These are phyloP conservation scores for Nitzschia sp. DNA, from an alignment of 108 stramenopile species.

Conservation along the genomic window DNA sequence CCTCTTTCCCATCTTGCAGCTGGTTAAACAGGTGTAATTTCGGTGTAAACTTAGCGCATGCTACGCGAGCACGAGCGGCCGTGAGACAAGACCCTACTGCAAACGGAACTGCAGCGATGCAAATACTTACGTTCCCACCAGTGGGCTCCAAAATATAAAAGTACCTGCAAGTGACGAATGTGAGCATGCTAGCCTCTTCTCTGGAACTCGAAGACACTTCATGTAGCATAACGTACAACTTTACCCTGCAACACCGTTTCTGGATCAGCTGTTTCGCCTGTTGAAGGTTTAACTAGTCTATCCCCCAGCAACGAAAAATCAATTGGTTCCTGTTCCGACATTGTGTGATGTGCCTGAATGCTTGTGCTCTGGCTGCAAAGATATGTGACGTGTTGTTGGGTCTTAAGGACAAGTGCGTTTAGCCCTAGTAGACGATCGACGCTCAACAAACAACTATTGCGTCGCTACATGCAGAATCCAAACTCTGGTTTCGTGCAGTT, in stretches of 20 bases:
- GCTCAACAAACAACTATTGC: too few species aligned
- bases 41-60: conserved; percentile 70
- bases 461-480: too few species aligned
- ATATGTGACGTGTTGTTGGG: too few species aligned
- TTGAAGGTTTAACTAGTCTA: conserved; percentile 22
- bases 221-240: conserved; percentile 32
- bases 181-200: too few species aligned
- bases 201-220: too few species aligned
- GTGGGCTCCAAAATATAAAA: conserved; percentile 62
- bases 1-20: conserved; percentile 35
- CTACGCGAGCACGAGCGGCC: conserved; percentile 13
- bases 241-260: conserved; percentile 36
- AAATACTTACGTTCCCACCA: conserved; percentile 65
- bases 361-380: too few species aligned
- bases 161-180: conserved; percentile 19
- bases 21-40: conserved; percentile 60
- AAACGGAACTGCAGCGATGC: neutral
- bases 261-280: conserved; percentile 28
- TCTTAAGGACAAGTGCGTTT: too few species aligned
- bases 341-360: too few species aligned
- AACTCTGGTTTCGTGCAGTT: too few species aligned
- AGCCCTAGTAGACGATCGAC: too few species aligned
- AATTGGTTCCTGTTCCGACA: conserved; percentile 9
- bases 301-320: conserved; percentile 42
- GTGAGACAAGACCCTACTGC: neutral